Percentiles rank a stretch among this genome's conserved stretches.
Evolutionary conservation across 2,329 filamentous ascomycete species (phyloP).

Genomic region (Metarhizium guizhouense): DNA sequence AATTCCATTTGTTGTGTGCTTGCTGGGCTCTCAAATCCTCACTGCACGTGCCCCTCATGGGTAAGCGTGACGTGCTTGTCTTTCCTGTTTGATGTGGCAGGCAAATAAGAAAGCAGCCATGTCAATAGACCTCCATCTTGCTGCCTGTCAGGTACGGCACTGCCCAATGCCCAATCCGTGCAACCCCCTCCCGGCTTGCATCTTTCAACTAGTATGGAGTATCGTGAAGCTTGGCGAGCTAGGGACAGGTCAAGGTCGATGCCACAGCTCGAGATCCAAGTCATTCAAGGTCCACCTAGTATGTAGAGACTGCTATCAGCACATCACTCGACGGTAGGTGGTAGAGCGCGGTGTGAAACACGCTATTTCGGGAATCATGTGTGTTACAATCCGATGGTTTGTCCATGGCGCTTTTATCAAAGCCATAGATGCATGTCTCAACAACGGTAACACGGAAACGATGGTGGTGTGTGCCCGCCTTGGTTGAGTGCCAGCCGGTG

Average conservation of each 20-base stretch:
- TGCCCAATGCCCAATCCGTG: neutral
- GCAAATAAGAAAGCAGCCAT: neutral
- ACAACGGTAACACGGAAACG: neutral
- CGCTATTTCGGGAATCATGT: neutral
- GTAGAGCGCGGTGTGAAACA: neutral
- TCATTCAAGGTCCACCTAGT: no score
- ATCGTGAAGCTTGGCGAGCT: neutral
- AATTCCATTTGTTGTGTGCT: neutral
- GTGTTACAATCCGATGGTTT: neutral
- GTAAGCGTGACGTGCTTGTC: neutral
- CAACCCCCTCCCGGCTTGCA: neutral
- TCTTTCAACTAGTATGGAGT: neutral
- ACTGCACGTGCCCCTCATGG: neutral
- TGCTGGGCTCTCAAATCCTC: neutral
- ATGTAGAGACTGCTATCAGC: no score
- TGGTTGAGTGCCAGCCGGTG: neutral
- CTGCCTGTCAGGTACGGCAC: neutral
- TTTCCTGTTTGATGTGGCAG: neutral
- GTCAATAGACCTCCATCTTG: neutral
- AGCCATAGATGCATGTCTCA: neutral
- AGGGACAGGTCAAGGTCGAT: neutral
- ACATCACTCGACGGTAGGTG: neutral
- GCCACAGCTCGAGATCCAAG: neutral
- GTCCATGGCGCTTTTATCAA: neutral
- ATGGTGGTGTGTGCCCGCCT: neutral